A percentile compares a stretch with the other conserved stretches of the same genome.
Conservation (phyloP, 108 stramenopile species). For the Mediolabrus comicus region DNA sequence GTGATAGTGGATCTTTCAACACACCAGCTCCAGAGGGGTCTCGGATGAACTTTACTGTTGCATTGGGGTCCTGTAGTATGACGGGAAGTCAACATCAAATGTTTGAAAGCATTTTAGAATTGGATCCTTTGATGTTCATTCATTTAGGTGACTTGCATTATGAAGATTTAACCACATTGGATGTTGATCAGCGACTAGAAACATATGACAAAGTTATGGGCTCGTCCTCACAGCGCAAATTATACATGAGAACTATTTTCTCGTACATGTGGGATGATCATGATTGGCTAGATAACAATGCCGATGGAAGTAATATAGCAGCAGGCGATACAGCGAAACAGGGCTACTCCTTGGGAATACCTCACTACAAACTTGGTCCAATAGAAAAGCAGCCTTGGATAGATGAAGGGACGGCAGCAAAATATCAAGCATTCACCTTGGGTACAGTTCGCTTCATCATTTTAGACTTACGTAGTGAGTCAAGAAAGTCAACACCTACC, state of each 20-base stretch:
- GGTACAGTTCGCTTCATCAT: constrained; percentile 63
- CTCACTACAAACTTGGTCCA: constrained; percentile 35
- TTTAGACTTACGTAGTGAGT: constrained; percentile 56
- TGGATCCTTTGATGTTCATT: constrained; percentile 50
- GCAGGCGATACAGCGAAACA: constrained; percentile 33
- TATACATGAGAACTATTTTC: constrained; percentile 45
- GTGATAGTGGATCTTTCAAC: constrained; percentile 34
- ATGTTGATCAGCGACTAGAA: constrained; percentile 41
- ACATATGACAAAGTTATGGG: constrained; percentile 57
- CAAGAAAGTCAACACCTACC: constrained; percentile 14
- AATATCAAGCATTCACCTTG: constrained; percentile 64
- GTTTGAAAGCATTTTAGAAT: constrained; percentile 34
- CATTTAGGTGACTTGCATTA: constrained; percentile 64
- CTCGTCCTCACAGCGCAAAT: constrained; percentile 32
- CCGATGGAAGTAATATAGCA: constrained; percentile 22
- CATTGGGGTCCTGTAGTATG: constrained; percentile 45
- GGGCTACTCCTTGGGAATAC: constrained; percentile 41
- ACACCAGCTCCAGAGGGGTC: constrained; percentile 43
- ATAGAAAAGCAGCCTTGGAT: constrained; percentile 3
- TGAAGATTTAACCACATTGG: constrained; percentile 42
- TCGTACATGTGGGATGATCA: constrained; percentile 68
- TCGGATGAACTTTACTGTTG: constrained; percentile 52
- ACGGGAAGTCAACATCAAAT: constrained; percentile 41
- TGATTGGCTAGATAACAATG: constrained; percentile 58
- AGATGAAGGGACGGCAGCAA: constrained; percentile 18